phyloP scores from a whole-genome alignment of 2,329 filamentous ascomycete species.

The Tolypocladium inflatum region DNA sequence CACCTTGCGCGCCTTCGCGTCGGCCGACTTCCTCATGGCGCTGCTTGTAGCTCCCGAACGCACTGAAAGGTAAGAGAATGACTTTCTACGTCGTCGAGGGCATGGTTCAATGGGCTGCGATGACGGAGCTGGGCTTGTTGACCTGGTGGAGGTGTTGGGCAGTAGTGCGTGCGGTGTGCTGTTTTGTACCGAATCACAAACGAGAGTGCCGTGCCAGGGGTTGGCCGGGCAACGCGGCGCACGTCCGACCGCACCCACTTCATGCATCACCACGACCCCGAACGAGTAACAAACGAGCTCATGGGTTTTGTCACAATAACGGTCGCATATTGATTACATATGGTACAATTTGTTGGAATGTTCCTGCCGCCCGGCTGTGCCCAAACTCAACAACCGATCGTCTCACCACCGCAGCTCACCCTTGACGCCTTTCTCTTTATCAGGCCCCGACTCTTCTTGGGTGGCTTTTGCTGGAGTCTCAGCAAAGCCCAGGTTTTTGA shows the following conservation, averaged over 20 bases:
- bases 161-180: conserved; percentile 1
- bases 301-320: neutral
- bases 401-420: conserved; percentile 26
- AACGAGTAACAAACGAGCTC: neutral
- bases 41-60: neutral
- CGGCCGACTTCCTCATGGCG: conserved; percentile 20
- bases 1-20: conserved; percentile 38
- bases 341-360: neutral
- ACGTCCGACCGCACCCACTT: neutral
- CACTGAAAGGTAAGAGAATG: neutral
- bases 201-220: conserved; percentile 1
- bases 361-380: neutral
- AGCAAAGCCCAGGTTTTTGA: conserved; percentile 80
- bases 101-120: neutral
- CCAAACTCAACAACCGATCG: neutral
- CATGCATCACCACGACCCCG: neutral
- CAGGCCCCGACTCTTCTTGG: conserved; percentile 14
- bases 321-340: neutral
- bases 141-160: conserved; percentile 4
- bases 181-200: conserved; percentile 7
- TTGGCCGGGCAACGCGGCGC: conserved; percentile 14
- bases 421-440: conserved; percentile 26
- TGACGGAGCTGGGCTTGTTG: neutral
- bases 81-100: neutral
- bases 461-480: conserved; percentile 7